Conservation (phyloP, 192 early-diverging fungal genomes). For the Backusella westeae region DNA sequence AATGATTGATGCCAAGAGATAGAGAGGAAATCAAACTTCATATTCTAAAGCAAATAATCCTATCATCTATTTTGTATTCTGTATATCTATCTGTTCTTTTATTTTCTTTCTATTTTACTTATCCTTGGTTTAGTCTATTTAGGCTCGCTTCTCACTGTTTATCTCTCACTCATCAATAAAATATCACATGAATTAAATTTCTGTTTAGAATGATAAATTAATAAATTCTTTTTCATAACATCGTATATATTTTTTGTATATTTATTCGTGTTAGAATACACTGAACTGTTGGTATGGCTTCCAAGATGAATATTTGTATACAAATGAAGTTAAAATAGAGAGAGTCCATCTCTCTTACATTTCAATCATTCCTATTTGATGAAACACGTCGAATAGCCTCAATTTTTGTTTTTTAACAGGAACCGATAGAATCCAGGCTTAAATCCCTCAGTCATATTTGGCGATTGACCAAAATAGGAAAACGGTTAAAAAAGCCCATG, state of each 20-base stretch:
- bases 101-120: not conserved
- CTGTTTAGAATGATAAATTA: not conserved
- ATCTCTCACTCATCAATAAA: not conserved
- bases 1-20: not conserved
- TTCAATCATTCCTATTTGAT: not conserved
- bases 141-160: not conserved
- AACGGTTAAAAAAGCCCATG: not conserved
- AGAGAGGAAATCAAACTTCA: not conserved
- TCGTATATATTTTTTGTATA: too few relatives aligned
- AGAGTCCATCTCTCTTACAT: not conserved
- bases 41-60: not conserved
- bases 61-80: not conserved
- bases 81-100: not conserved
- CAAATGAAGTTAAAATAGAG: not conserved
- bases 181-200: not conserved
- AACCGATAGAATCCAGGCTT: too few relatives aligned
- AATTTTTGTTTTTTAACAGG: too few relatives aligned
- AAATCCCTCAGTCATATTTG: not conserved
- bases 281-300: too few relatives aligned
- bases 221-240: not conserved
- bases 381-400: not conserved
- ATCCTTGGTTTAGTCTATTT: not conserved
- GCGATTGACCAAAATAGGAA: not conserved
- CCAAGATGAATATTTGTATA: not conserved
- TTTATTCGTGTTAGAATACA: too few relatives aligned